phyloP scores from a whole-genome alignment of 306 rosid species.

The Gynostemma pentaphyllum region DNA sequence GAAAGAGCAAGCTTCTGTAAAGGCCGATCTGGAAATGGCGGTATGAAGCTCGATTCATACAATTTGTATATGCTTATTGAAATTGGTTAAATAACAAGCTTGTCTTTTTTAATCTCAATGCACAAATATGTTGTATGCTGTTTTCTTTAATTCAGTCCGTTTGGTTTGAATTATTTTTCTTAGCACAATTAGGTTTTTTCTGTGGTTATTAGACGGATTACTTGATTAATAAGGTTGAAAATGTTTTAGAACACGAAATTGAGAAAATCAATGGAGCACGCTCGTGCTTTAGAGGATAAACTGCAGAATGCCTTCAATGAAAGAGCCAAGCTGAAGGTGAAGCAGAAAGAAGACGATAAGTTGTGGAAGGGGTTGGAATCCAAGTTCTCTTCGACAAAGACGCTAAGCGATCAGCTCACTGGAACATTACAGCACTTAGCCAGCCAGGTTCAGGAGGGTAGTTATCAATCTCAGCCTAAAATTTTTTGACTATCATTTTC shows the following conservation, averaged over 20 bases:
- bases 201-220: background rate
- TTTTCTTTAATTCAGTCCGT: background rate
- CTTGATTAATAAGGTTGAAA: background rate
- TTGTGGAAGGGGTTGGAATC: slow-evolving; percentile 82
- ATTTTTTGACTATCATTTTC: background rate
- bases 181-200: background rate
- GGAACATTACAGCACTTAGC: slow-evolving; percentile 72
- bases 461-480: slow-evolving; percentile 3
- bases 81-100: background rate
- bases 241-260: slow-evolving; percentile 57
- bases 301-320: slow-evolving; percentile 80
- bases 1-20: slow-evolving; percentile 81
- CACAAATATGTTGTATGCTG: background rate
- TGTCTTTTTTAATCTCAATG: background rate
- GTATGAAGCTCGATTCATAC: slow-evolving; percentile 24
- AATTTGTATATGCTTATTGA: background rate
- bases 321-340: slow-evolving; percentile 78
- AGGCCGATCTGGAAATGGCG: slow-evolving; percentile 84
- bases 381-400: slow-evolving; percentile 78
- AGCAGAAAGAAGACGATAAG: slow-evolving; percentile 89
- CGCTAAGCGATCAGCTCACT: slow-evolving; percentile 66
- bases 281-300: slow-evolving; percentile 62
- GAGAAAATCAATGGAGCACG: slow-evolving; percentile 59
- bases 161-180: background rate
- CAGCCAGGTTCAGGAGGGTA: slow-evolving; percentile 75